phyloP scores from a whole-genome alignment of 2,329 filamentous ascomycete species.

The Apiospora pterosperma region DNA sequence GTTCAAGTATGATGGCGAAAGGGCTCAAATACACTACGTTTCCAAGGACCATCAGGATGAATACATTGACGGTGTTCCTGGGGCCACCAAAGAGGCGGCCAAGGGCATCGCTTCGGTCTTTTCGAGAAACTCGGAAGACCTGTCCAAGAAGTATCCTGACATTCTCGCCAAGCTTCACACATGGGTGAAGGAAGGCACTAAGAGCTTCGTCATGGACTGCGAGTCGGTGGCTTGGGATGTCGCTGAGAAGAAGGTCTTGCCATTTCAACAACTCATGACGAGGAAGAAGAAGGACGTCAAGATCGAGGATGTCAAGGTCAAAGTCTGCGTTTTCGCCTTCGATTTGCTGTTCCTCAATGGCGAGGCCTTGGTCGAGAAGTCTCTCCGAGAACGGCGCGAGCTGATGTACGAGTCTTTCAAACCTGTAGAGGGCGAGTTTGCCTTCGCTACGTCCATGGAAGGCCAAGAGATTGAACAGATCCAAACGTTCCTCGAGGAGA shows the following conservation, averaged over 20 bases:
- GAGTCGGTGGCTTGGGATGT: conserved; percentile 97
- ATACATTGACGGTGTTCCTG: conserved; percentile 58
- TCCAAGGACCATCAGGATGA: conserved; percentile 72
- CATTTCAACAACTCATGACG: conserved; percentile 98
- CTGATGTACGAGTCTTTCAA: conserved; percentile 71
- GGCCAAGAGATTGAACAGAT: conserved; percentile 91
- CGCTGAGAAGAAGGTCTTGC: conserved; percentile 90
- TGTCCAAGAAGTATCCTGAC: conserved; percentile 97
- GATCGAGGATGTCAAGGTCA: conserved; percentile 90
- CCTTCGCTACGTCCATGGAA: conserved; percentile 83
- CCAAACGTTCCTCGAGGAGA: conserved; percentile 87
- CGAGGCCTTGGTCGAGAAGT: conserved; percentile 81
- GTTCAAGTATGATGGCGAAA: conserved; percentile 97
- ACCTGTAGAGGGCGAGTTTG: conserved; percentile 83
- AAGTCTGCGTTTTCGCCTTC: conserved; percentile 96
- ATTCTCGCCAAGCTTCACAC: conserved; percentile 81
- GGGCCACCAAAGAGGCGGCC: conserved; percentile 62
- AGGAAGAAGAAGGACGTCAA: conserved; percentile 97
- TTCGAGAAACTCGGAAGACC: conserved; percentile 92
- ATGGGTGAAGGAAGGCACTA: conserved; percentile 88
- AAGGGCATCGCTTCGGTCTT: conserved; percentile 88
- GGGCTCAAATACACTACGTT: conserved; percentile 98
- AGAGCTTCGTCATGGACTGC: conserved; percentile 97
- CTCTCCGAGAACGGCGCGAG: conserved; percentile 78
- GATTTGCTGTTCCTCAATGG: conserved; percentile 93